Evolutionary conservation across 495 filamentous ascomycete genomes (phyloP).

Genomic region (Bacidia rubella): DNA sequence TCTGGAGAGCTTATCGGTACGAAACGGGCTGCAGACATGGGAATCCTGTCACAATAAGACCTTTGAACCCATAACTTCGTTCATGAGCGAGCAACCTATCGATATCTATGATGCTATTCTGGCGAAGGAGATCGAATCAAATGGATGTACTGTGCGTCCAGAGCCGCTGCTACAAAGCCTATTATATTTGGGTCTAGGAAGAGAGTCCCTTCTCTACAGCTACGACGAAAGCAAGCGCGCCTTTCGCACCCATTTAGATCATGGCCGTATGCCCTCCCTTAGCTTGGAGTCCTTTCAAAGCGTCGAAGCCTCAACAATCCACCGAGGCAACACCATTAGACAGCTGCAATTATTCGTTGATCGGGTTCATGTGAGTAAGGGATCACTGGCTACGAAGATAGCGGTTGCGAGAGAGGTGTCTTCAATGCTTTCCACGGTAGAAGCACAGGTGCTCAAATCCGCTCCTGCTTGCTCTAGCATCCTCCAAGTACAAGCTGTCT

Average conservation of each 20-base stretch:
- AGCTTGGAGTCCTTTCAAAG: conserved; percentile 43
- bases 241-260: conserved; percentile 43
- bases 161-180: conserved; percentile 24
- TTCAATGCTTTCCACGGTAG: conserved; percentile 39
- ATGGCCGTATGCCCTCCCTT: conserved; percentile 55
- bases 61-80: no score
- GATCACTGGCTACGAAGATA: conserved; percentile 36
- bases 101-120: conserved; percentile 58
- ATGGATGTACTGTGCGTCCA: conserved; percentile 12
- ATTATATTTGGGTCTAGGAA: conserved; percentile 60
- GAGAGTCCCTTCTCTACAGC: conserved; percentile 64
- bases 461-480: conserved; percentile 30
- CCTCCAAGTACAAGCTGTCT: conserved; percentile 56
- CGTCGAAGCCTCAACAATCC: conserved; percentile 42
- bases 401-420: conserved; percentile 50
- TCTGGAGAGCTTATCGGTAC: no score
- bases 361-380: conserved; percentile 16
- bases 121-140: conserved; percentile 6
- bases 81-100: conserved; percentile 67
- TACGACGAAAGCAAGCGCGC: conserved; percentile 43
- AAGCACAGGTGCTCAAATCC: conserved; percentile 38
- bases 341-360: conserved; percentile 41
- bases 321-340: conserved; percentile 44
- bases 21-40: no score
- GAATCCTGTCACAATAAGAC: no score